Evolutionary conservation across 2,329 filamentous ascomycete genomes (phyloP), one percentile per base, ranked within the genome.

Genomic region (Pseudohalonectria lignicola): DNA sequence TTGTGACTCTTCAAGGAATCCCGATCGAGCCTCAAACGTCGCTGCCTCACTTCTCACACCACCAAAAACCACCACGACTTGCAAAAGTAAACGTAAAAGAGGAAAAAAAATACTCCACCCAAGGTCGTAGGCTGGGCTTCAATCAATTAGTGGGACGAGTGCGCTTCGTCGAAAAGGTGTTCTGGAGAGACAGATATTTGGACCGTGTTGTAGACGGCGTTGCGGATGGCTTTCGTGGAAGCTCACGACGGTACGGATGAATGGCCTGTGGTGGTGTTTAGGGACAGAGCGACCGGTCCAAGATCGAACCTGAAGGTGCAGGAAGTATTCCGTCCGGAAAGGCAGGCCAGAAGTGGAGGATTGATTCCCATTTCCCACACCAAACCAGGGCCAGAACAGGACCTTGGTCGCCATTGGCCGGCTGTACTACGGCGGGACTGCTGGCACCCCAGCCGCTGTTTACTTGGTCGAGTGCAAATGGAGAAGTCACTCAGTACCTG

Each of bases 331-430:
- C n/a, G n/a, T n/a, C n/a, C n/a, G n/a, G n/a, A n/a, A n/a, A n/a
- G n/a, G n/a, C n/a, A n/a, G n/a, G n/a, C 23, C 12, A 26, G 18
- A 18, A 28, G 26, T 29, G 35, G 26, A 37, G 35, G 35, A 30
- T 30, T 18, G 35, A 37, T 15, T 29, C 26, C 35, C 35, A 36
- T 19, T 31, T 31, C 35, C 26, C 23, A 19, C n/a, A n/a, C n/a
- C n/a, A 18, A 29, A 20, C 15, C 35, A 31, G 25, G 35, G 21
- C 26, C 35, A 17, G 25, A 28, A 31, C 31, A 25, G 31, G 26
- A 17, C 16, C 25, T 20, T 12, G 15, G n/a, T 6, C 10, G 29
- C 20, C 36, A 37, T 37, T 37, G 36, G 36, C 19, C 19, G 36
- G 18, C 28, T 17, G 18, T 30, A 26, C 28, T 20, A 37, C 29